These are phyloP conservation scores for Akanthomyces lecanii DNA, from an alignment of 2,329 filamentous ascomycete genomes.

Conservation along the genomic window DNA sequence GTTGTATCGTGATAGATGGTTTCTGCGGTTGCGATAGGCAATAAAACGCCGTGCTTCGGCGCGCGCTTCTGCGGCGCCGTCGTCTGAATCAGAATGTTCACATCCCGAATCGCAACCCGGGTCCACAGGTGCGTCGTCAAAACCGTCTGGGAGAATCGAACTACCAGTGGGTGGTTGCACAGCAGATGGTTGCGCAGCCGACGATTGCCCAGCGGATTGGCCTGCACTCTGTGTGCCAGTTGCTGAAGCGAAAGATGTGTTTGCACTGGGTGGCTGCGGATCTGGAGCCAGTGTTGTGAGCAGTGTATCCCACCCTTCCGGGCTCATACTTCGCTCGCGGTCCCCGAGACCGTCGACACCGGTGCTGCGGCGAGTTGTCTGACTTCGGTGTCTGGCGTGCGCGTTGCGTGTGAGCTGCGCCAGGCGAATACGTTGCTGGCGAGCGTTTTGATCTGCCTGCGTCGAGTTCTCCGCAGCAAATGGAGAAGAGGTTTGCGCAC, in stretches of 20 bases:
- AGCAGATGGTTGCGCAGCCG: background rate
- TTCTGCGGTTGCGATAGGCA: conserved; percentile 19
- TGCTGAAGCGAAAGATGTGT: conserved; percentile 76
- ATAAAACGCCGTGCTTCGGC: conserved; percentile 14
- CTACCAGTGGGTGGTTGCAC: conserved; percentile 34
- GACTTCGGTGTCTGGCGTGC: conserved; percentile 9
- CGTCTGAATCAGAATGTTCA: conserved; percentile 52
- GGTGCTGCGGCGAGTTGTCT: conserved; percentile 8
- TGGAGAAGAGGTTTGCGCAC: conserved; percentile 3
- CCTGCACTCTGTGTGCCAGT: conserved; percentile 38
- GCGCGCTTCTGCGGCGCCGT: conserved; percentile 37
- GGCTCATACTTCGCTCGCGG: conserved; percentile 76
- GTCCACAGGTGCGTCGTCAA: conserved; percentile 34
- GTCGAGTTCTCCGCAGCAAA: background rate
- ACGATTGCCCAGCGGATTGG: conserved; percentile 12
- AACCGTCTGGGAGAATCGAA: conserved; percentile 29
- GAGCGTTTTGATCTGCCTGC: background rate
- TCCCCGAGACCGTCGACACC: conserved; percentile 73
- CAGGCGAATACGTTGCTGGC: background rate
- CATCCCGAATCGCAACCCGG: conserved; percentile 48
- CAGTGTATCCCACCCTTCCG: conserved; percentile 76
- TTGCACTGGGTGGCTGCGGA: conserved; percentile 70
- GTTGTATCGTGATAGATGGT: background rate
- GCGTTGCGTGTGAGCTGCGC: background rate
- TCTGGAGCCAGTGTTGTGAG: conserved; percentile 77